Conservation (phyloP, 176 grass and related monocot genomes). For the Neostapfia colusana region DNA sequence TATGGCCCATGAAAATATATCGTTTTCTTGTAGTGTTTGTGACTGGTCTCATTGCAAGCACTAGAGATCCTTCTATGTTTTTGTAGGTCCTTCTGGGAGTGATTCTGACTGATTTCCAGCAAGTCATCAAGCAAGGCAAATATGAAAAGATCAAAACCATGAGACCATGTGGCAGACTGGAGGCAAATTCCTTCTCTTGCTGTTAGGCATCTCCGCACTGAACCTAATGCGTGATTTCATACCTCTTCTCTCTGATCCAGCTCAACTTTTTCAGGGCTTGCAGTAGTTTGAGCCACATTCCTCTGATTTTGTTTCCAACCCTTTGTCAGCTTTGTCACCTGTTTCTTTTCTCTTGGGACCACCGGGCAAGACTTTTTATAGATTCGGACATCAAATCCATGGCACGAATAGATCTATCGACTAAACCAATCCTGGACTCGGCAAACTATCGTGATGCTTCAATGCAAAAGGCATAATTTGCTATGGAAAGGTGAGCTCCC, state of each 20-base stretch:
- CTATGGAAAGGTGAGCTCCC: constrained; percentile 69
- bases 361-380: constrained; percentile 58
- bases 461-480: constrained; percentile 81
- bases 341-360: constrained; percentile 72
- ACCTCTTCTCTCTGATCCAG: constrained; percentile 93
- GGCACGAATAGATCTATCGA: constrained; percentile 72
- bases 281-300: constrained; percentile 84
- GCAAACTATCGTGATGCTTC: constrained; percentile 88
- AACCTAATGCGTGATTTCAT: constrained; percentile 80
- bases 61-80: constrained; percentile 91
- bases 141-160: constrained; percentile 82
- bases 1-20: too few relatives aligned
- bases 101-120: constrained; percentile 70
- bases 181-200: constrained; percentile 73
- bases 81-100: constrained; percentile 86
- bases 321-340: constrained; percentile 77
- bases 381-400: constrained; percentile 85
- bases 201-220: constrained; percentile 68
- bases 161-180: constrained; percentile 62
- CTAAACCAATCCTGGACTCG: constrained; percentile 76
- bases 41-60: constrained; percentile 69
- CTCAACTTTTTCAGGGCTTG: constrained; percentile 86
- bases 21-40: too few relatives aligned
- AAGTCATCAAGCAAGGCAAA: constrained; percentile 88
- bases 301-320: constrained; percentile 73